Base-by-base conservation (phyloP, 306 rosid species). In the Rosa lucieae region DNA sequence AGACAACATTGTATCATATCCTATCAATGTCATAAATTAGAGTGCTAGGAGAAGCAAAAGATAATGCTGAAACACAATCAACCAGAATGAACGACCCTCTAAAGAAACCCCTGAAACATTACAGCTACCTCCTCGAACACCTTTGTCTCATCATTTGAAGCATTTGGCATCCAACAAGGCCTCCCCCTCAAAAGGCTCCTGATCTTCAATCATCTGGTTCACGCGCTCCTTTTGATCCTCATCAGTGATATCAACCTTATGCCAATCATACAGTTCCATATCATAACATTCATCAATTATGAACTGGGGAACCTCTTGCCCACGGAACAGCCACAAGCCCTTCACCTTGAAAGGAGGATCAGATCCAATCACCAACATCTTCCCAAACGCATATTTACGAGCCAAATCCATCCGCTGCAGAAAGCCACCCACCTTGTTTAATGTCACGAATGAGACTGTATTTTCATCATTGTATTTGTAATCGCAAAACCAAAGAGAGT, bases 351-450 rank as follows among this genome's bases (percentile, higher is more conserved):
- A 91, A 10, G 97, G 97, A 13, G 93, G 82, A 80, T 77, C 85
- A 11, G 96, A 89, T 26, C 94, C 93, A 11, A 91, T 91, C 82
- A 93, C 89, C 8, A 93, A 86, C 97, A 91, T 93, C 85, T 93
- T 93, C 51, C 97, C 93, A 67, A 93, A 91, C 0, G 94, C 96
- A 84, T 91, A 91, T 70, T 89, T 93, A 74, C 92, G 91, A 67
- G 94, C 94, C 72, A 93, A 86, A 87, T 91, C 94, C 97, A 91
- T 93, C 63, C 96, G 82, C 90, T 91, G 96, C 58, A 91, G 91
- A 81, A 93, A 93, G 48, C 97, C 97, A 13, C 96, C 73, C 6
- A 91, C 94, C 85, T 91, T 84, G 91, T 91, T 93, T 81, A 89
- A 48, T 20, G 97, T 93, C 86, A 93, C 97, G 10, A 82, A 93